Base-by-base conservation (phyloP, 208 protist species). In the Acanthamoeba royreba region DNA sequence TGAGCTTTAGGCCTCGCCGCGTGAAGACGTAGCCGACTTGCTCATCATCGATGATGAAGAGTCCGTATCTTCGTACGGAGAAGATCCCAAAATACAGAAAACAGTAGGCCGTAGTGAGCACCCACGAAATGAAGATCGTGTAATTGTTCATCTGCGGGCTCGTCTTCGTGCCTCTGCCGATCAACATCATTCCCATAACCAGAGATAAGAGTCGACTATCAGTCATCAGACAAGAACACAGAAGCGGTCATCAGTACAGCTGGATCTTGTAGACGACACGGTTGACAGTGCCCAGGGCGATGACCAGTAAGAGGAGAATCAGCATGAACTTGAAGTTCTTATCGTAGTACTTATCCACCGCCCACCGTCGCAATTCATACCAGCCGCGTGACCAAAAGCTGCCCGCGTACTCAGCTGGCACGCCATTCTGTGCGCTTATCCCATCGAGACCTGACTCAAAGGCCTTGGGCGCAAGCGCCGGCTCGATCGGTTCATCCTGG, bases 51-150 rank as follows among this genome's bases (percentile, higher is more conserved):
- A 91, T 91, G 85, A 91, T 91, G 52, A 42, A 91, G 52, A 91
- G 85, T 25, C 53, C 53, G 38, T 87, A 87, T 28, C 77, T 28
- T 25, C 77, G 77, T 45, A 91, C 53, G 38, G 53, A 63, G 52
- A 91, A 91, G 31, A 91, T 91, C 33, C 85, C 85, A 91, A 91
- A 91, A 33, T 91, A 91, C 17, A 91, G 46, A 53, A 91, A 91
- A 40, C 85, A 91, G 19, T 91, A 91, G 31, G 85, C 85, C 38
- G 43, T 69, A 11, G 85, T 91, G 49, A 91, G 33, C 33, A 91
- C 85, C 85, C 85, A 91, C 28, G 52, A 72, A 35, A 91, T 91
- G 85, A 91, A 91, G 19, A 91, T 61, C 33, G 53, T 49, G 43
- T 91, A 91, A 42, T 72, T 63, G 55, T 47, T 72, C 85, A 91